phyloP scores from a whole-genome alignment of 352 stramenopile species.

The Globisporangium acanthophoron region DNA sequence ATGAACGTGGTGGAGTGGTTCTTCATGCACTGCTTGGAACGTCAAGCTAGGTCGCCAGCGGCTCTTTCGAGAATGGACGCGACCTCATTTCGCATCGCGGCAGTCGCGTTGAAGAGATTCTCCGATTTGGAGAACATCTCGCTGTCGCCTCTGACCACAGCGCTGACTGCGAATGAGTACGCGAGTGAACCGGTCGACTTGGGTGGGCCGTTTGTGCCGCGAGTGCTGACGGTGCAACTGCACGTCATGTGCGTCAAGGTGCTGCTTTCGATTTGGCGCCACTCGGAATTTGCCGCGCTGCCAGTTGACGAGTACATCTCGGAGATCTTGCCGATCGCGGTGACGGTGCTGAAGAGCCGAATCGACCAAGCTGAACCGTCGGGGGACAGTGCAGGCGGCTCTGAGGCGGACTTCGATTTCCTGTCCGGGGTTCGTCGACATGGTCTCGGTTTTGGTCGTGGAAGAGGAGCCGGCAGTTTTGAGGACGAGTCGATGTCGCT shows the following conservation, averaged over 20 bases:
- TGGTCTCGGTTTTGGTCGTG: conserved; percentile 28
- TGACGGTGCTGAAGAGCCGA: conserved; percentile 76
- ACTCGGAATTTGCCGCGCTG: conserved; percentile 35
- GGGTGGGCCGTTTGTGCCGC: conserved; percentile 36
- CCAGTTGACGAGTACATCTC: conserved; percentile 46
- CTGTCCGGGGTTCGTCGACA: conserved; percentile 20
- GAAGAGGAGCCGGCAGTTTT: conserved; percentile 17
- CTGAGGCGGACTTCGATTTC: conserved; percentile 27
- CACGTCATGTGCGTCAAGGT: conserved; percentile 55
- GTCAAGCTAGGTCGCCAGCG: not conserved
- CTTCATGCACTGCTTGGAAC: conserved; percentile 13
- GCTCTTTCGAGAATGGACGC: conserved; percentile 48
- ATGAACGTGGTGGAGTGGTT: conserved; percentile 44
- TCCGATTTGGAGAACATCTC: conserved; percentile 66
- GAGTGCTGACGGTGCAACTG: conserved; percentile 50
- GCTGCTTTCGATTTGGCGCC: conserved; percentile 54
- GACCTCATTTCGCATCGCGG: conserved; percentile 62
- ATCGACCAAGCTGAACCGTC: conserved; percentile 37
- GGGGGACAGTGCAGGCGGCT: conserved; percentile 1
- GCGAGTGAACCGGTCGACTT: conserved; percentile 13
- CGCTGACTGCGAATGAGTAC: conserved; percentile 51
- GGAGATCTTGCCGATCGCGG: conserved; percentile 60
- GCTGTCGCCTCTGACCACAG: conserved; percentile 54
- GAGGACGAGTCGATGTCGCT: conserved; percentile 42
- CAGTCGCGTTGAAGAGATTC: conserved; percentile 50